Evolutionary conservation across 495 filamentous ascomycete genomes (phyloP).

Genomic region (Pseudoneurospora amorphoporcata): DNA sequence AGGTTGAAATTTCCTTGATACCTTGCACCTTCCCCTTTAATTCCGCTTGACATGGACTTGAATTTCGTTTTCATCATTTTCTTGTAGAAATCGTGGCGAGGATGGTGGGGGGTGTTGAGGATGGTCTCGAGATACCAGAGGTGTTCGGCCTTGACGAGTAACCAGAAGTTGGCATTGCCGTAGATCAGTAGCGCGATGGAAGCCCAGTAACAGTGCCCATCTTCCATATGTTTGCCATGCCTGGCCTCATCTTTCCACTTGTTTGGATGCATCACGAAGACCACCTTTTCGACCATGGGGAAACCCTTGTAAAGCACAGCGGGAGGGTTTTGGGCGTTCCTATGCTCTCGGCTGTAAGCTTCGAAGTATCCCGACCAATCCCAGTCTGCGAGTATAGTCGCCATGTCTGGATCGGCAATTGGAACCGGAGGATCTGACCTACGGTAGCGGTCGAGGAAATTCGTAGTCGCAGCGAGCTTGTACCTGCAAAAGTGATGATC

Average conservation of each 20-base stretch:
- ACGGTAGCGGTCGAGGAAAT: not conserved
- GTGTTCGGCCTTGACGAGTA: constrained; percentile 22
- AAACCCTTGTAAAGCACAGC: constrained; percentile 3
- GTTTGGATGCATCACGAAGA: constrained; percentile 14
- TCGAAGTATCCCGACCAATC: not conserved
- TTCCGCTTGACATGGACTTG: not conserved
- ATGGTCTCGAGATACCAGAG: constrained; percentile 8
- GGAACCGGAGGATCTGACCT: not conserved
- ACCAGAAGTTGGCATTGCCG: constrained; percentile 12
- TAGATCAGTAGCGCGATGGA: constrained; percentile 11
- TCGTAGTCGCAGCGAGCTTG: not conserved
- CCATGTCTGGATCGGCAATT: not conserved
- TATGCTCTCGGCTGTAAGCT: not conserved
- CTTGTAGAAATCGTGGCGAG: constrained; percentile 11
- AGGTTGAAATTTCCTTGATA: constrained; percentile 2
- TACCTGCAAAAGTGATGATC: not conserved
- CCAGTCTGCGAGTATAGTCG: not conserved
- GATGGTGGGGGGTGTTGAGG: constrained; percentile 10
- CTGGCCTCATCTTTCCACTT: not conserved
- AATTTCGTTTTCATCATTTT: not conserved
- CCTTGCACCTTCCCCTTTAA: fast-evolving
- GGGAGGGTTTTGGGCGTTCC: not conserved
- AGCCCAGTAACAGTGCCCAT: constrained; percentile 13
- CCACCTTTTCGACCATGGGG: constrained; percentile 14
- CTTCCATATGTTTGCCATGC: not conserved